Base-by-base conservation (phyloP, 805 yeast species). In the Metschnikowia cubensis region DNA sequence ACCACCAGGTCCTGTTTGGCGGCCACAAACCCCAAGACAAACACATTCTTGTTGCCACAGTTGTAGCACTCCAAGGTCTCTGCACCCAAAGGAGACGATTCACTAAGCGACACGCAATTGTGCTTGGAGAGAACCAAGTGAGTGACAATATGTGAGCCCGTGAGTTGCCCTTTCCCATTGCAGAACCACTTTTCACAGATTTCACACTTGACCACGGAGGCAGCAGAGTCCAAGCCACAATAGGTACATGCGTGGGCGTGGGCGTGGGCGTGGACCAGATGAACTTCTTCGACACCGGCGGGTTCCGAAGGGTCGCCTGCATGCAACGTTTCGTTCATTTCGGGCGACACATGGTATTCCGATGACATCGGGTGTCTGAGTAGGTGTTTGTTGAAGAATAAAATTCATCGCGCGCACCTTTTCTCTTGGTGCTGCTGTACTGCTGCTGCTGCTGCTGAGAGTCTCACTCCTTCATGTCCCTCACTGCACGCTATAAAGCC, bases 121-220 rank as follows among this genome's bases (percentile, higher is more conserved):
- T 91, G 97, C 53, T 84, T 81, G 1, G 96, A 80, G 57, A 87
- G 70, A 29, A 89, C 95, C 63, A 90, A 69, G 67, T 91, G 97
- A 15, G 87, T 87, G 17, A 91, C 83, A 14, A 91, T 87, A 65
- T 91, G 97, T 1, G 96, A 86, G 14, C 87, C 80, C 10, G 79
- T 69, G 11, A 80, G 68, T 44, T 56, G 73, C 18, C 79, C 75
- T 50, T 81, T 81, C 13, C 87, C 79, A 63, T 91, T 91, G 71
- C 97, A 91, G 64, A 91, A 91, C 97, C 97, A 91, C 63, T 83
- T 84, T 57, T 80, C 68, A 67, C 97, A 91, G 5, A 76, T 73
- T 51, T 80, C 79, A 70, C 97, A 91, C 57, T 84, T 82, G 38
- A 87, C 86, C 13, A 89, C 86, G 43, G 85, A 76, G 5, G 79